Evolutionary conservation across 805 yeast genomes (phyloP).

Genomic region (Cyberlindnera samutprakarnensis): DNA sequence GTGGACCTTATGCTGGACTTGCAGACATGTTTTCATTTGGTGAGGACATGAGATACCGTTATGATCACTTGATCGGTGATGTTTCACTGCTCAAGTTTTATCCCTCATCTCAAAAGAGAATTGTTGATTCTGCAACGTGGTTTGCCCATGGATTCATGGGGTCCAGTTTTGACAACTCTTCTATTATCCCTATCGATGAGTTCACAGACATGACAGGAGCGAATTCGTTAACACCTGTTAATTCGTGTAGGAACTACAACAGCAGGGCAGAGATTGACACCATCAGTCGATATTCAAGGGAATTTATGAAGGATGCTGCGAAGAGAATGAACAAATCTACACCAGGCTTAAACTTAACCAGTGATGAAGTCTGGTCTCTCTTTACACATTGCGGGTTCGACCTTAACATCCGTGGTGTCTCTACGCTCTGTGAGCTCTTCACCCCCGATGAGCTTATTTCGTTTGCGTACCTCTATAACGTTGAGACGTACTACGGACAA

Average conservation of each 20-base stretch:
- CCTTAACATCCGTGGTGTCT: constrained; percentile 35
- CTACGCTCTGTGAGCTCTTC: constrained; percentile 29
- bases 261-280: constrained; percentile 22
- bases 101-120: constrained; percentile 47
- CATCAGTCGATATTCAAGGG: constrained; percentile 22
- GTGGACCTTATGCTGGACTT: constrained; percentile 47
- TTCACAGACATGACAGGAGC: constrained; percentile 38
- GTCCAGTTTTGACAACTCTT: constrained; percentile 31
- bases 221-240: constrained; percentile 47
- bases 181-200: constrained; percentile 39
- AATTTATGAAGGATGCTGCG: constrained; percentile 19
- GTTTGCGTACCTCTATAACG: constrained; percentile 34
- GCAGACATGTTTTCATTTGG: constrained; percentile 44
- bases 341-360: constrained; percentile 33
- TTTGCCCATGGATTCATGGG: constrained; percentile 50
- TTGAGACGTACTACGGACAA: constrained; percentile 33
- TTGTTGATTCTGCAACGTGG: constrained; percentile 44
- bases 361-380: constrained; percentile 32
- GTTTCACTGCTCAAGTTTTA: constrained; percentile 40
- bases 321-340: constrained; percentile 27
- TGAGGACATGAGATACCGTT: constrained; percentile 36
- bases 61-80: constrained; percentile 33
- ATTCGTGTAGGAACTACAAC: constrained; percentile 33
- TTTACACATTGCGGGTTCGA: constrained; percentile 45
- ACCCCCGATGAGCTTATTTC: constrained; percentile 40